Evolutionary conservation across 768 basidiomycete genomes (phyloP), one percentile per base, ranked within the genome.

Genomic region (Asterophora lycoperdoides): DNA sequence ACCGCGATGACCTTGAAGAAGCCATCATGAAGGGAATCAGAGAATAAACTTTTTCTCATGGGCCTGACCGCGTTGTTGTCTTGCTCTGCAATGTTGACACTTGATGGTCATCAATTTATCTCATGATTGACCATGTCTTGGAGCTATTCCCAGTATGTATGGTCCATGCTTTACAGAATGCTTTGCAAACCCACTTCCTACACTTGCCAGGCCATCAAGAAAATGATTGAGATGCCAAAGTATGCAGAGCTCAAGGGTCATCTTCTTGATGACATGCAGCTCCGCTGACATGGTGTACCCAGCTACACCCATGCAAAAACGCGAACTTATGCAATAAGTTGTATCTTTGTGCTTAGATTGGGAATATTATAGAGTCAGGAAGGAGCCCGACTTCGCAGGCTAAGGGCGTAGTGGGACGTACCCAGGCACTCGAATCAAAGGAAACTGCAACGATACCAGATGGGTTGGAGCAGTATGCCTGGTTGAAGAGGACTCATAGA

Each of bases 81-180:
- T 42, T 67, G 4, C 38, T 68, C 8, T 48, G 52, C 11, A 64
- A 68, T 45, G 55, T 67, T 1, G 63, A 67, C 9, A 57, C 55
- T 5, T 49, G 63, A 2, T 66, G 63, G 67, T 68, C 67, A 3
- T 65, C 68, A 18, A 66, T 54, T 2, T 67, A 57, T 30, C 38
- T 62, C 1, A 69, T 69, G 67, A 61, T 66, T 47, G 62, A 64
- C 28, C 54, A 59, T 2, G 45, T 60, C 17, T 41, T 67, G 0
- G 51, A 60, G 15, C 54, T 60, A 4, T 61, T 58, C 20, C 57
- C 53, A 15, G 59, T 62, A 40, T 6, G 55, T 10, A 19, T 40
- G 1, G 8, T 9, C 10, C 20, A 8, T 1, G 4, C 4, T 40
- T 4, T 4, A 7, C 10, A 3, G 1, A 5, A 4, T 19, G 7